Base-by-base conservation (phyloP, 768 basidiomycete genomes). In the Tulasnella sp. region DNA sequence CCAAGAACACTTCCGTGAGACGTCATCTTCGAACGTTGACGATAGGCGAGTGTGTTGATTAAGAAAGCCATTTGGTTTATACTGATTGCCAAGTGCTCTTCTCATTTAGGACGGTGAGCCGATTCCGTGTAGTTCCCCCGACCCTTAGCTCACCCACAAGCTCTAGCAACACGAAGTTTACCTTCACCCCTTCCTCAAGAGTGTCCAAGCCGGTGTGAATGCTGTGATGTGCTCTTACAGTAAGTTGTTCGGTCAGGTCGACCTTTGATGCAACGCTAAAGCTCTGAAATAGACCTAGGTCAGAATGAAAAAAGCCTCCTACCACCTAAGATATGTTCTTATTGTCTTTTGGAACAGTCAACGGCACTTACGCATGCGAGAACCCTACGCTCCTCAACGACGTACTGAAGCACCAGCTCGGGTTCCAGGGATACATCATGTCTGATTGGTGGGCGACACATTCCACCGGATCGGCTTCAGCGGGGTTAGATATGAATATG, bases 221-320 rank as follows among this genome's bases (percentile, higher is more conserved):
- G 77, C 76, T 50, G 70, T 86, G 58, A 87, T 87, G 84, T 87
- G 84, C 72, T 80, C 79, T 45, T 85, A 85, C 69, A 84, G 79
- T 80, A 51, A 35, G 79, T 70, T 15, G 15, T 32, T n/a, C 40
- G 19, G 40, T 41, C 29, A 19, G 25, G 14, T 21, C 11, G 21
- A 12, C 2, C 36, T 12, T 14, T 25, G 8, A 4, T 27, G 36
- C 1, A 29, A 25, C 36, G 9, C 12, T 1, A 21, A 52, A 17
- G 15, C 1, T 9, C 21, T 23, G 43, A 45, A 21, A n/a, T 23
- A 14, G 5, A 32, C 40, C 19, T 15, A 43, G 21, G 8, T 2
- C 52, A 31, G 32, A 58, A 6, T 48, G 63, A 14, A 40, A 43
- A 49, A 35, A 49, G 59, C 51, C 31, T 59, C 63, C 40, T 61